Conservation (phyloP, 139 green algal species). For the Chara braunii region DNA sequence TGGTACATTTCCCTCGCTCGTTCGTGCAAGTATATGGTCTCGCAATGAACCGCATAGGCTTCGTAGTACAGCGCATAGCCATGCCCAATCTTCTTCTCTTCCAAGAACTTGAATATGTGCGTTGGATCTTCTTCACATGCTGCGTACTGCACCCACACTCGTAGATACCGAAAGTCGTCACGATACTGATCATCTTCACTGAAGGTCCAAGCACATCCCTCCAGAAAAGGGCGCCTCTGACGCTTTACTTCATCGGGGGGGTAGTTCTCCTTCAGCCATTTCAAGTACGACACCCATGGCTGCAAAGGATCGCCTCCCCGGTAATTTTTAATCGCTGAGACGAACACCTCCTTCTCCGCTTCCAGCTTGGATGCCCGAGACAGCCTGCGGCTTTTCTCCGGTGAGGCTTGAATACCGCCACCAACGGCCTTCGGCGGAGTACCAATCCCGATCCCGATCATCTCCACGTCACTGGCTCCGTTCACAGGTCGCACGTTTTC, state of each 20-base stretch:
- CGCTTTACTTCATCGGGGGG: slow-evolving; percentile 66
- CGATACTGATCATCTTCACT: slow-evolving; percentile 52
- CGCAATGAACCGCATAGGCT: too few species aligned
- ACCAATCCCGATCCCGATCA: background rate
- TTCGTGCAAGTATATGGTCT: too few species aligned
- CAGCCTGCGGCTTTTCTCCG: slow-evolving; percentile 10
- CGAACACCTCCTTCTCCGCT: slow-evolving; percentile 18
- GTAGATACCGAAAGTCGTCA: slow-evolving; percentile 74
- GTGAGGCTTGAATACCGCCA: too few species aligned
- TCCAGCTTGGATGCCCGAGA: background rate
- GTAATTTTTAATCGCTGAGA: slow-evolving; percentile 56
- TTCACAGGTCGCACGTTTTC: slow-evolving; percentile 35
- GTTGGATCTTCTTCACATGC: slow-evolving; percentile 72
- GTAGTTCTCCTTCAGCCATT: background rate
- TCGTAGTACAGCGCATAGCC: slow-evolving; percentile 78
- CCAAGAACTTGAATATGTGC: slow-evolving; percentile 79
- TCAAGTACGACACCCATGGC: slow-evolving; percentile 62
- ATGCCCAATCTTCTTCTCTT: slow-evolving; percentile 66
- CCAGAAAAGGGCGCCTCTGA: slow-evolving; percentile 61
- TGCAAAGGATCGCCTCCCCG: slow-evolving; percentile 66
- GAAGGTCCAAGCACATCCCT: slow-evolving; percentile 69
- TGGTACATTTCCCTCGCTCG: too few species aligned
- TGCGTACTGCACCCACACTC: slow-evolving; percentile 90
- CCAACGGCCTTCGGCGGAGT: too few species aligned
- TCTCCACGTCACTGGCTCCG: slow-evolving; percentile 6